phyloP scores from a whole-genome alignment of 768 basidiomycete species.

The Dendrothele bispora region DNA sequence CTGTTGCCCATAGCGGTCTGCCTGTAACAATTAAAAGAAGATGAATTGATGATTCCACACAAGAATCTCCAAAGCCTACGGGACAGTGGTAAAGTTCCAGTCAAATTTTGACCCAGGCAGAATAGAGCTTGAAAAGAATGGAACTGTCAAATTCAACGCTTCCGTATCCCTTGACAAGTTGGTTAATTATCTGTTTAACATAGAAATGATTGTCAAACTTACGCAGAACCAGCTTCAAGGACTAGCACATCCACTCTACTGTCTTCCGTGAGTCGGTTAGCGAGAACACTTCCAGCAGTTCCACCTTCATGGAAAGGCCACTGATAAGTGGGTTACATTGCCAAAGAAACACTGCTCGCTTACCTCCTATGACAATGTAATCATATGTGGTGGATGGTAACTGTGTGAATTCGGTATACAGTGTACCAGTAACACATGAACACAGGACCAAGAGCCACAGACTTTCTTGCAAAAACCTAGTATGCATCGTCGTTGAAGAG shows the following conservation, averaged over 20 bases:
- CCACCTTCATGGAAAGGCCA: conserved; percentile 17
- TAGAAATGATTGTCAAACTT: conserved; percentile 1
- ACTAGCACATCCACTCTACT: conserved; percentile 20
- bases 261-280: conserved; percentile 23
- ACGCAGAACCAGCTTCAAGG: conserved; percentile 23
- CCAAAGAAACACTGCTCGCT: conserved; percentile 1
- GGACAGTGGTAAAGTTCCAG: conserved; percentile 28
- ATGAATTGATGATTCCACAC: no score
- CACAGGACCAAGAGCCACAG: no score
- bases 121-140: conserved; percentile 12
- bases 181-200: no score
- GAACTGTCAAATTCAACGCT: conserved; percentile 10
- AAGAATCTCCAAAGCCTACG: conserved; percentile 15
- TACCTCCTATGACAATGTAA: conserved; percentile 31
- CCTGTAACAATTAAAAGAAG: conserved; percentile 9
- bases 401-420: no score
- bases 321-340: background rate
- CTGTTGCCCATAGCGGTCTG: conserved; percentile 19
- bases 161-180: conserved; percentile 1
- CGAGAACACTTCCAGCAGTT: conserved; percentile 25
- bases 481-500: no score
- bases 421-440: no score
- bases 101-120: conserved; percentile 14
- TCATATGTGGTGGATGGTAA: no score
- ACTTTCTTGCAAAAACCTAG: no score